Conservation (phyloP, 495 filamentous ascomycete species). For the Articulospora tetracladia region DNA sequence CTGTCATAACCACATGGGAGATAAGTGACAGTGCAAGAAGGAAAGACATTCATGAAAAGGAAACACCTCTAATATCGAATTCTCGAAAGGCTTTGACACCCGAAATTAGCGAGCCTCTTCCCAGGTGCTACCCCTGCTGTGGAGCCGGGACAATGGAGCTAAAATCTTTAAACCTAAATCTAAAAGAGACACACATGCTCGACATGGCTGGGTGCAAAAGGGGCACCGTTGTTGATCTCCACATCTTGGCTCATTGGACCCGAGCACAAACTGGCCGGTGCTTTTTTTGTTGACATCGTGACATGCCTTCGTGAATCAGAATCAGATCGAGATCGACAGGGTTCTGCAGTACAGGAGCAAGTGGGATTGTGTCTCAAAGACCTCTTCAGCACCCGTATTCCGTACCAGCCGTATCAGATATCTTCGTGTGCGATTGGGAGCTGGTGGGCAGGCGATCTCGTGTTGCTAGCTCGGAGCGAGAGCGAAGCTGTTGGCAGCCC, state of each 20-base stretch:
- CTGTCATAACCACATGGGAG: neutral
- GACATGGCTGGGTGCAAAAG: neutral
- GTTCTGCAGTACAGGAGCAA: too few species aligned
- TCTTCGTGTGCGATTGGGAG: neutral
- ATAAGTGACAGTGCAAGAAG: neutral
- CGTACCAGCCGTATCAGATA: too few species aligned
- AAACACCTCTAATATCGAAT: slow-evolving; percentile 1
- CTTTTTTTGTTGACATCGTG: neutral
- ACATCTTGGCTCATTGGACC: neutral
- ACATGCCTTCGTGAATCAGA: too few species aligned
- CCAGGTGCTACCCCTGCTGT: neutral
- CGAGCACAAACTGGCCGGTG: neutral
- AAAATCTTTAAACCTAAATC: neutral
- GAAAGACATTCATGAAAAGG: neutral
- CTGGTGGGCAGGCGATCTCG: neutral
- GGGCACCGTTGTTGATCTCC: neutral
- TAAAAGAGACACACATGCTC: neutral
- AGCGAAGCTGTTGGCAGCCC: neutral
- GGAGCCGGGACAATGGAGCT: neutral
- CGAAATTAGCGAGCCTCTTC: slow-evolving; percentile 5
- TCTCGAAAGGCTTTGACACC: neutral
- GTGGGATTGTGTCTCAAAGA: too few species aligned
- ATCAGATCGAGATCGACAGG: too few species aligned
- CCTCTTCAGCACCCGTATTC: neutral
- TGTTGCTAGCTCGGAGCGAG: neutral